Evolutionary conservation across 768 basidiomycete genomes (phyloP).

Genomic region (Macrolepiota fuliginosa): DNA sequence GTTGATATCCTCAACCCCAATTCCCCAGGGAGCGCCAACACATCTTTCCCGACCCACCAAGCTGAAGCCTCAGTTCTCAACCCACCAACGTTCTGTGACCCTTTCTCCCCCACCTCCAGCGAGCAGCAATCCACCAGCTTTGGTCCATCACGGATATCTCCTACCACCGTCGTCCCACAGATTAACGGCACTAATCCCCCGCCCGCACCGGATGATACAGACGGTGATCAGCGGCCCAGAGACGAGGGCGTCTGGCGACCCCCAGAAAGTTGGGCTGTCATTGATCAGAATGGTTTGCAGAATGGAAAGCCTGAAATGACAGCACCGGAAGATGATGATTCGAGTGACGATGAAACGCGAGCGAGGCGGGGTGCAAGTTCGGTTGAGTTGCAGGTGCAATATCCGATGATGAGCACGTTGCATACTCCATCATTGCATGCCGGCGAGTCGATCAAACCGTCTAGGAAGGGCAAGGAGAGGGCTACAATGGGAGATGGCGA

Average conservation of each 20-base stretch:
- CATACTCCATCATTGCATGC: not conserved
- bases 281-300: slow-evolving; percentile 37
- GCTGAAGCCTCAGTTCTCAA: slow-evolving; percentile 19
- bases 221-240: slow-evolving; percentile 13
- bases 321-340: slow-evolving; percentile 29
- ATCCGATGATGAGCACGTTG: not conserved
- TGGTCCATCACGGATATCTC: slow-evolving; percentile 12
- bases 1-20: slow-evolving; percentile 26
- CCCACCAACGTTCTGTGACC: slow-evolving; percentile 38
- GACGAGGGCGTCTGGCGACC: slow-evolving; percentile 53
- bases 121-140: not conserved
- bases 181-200: not conserved
- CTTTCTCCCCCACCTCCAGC: slow-evolving; percentile 27
- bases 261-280: slow-evolving; percentile 78
- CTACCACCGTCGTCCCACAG: slow-evolving; percentile 11
- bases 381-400: not conserved
- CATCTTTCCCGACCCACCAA: slow-evolving; percentile 28
- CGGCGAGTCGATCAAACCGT: slow-evolving; percentile 3
- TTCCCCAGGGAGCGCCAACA: slow-evolving; percentile 43
- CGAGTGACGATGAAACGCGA: slow-evolving; percentile 27
- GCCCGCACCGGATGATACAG: slow-evolving; percentile 8
- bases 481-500: not conserved
- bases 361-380: not conserved
- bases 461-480: slow-evolving; percentile 3
- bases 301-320: slow-evolving; percentile 27